A percentile compares a stretch with the other conserved stretches of the same genome.
phyloP scores from a whole-genome alignment of 202 grass and related monocot genomes.

The Hordeum pubiflorum region DNA sequence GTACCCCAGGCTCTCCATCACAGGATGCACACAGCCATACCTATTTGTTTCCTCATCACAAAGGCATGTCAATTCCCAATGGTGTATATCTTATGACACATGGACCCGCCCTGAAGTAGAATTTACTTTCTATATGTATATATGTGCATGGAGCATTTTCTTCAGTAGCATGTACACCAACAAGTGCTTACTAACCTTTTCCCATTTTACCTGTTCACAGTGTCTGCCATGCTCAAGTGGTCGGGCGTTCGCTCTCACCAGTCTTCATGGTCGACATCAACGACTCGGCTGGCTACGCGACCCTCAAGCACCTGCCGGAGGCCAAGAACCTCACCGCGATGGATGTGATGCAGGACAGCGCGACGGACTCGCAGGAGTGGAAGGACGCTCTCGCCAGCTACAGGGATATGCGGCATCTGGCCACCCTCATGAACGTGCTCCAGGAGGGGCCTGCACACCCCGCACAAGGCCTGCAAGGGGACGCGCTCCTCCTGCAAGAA shows the following conservation, averaged over 20 bases:
- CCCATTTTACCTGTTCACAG: conserved; percentile 34
- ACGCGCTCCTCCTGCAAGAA: neutral
- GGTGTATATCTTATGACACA: neutral
- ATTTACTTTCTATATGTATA: neutral
- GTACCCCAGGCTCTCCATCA: no score
- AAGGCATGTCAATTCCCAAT: conserved; percentile 9
- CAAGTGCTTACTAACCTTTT: neutral
- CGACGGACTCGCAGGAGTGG: conserved; percentile 30
- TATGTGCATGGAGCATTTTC: neutral
- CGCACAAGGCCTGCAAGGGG: no score
- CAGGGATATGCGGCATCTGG: conserved; percentile 33
- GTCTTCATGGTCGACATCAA: conserved; percentile 40
- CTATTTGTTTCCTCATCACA: neutral
- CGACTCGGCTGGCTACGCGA: neutral
- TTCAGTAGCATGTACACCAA: neutral
- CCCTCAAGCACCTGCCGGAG: conserved; percentile 53
- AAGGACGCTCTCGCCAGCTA: conserved; percentile 38
- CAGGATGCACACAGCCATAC: no score
- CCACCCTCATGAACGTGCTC: conserved; percentile 26
- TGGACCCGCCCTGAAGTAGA: neutral
- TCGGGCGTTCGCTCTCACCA: conserved; percentile 53
- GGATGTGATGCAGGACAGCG: neutral
- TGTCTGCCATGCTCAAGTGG: conserved; percentile 66
- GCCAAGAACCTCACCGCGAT: neutral
- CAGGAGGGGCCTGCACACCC: conserved; percentile 29